Evolutionary conservation across 2,329 filamentous ascomycete species (phyloP).

Genomic region (Colletotrichum musae): DNA sequence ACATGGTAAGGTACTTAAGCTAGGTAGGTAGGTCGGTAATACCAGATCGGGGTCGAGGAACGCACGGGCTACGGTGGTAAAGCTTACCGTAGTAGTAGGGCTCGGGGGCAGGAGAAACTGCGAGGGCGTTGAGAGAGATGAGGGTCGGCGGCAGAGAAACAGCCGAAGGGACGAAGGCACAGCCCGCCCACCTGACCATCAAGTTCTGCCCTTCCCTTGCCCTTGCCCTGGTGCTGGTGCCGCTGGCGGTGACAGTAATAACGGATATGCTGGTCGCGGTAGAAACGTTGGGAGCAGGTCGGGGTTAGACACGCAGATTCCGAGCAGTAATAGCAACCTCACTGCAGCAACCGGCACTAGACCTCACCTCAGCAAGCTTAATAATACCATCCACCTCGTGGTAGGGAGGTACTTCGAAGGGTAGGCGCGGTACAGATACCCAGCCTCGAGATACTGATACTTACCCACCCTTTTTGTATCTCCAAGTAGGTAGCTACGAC

Average conservation of each 20-base stretch:
- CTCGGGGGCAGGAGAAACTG: conserved; percentile 14
- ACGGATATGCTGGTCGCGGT: too few relatives aligned
- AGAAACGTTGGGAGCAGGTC: too few relatives aligned
- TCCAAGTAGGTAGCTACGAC: neutral
- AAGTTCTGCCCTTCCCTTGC: neutral
- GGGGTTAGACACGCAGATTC: conserved; percentile 33
- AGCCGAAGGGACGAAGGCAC: conserved; percentile 27
- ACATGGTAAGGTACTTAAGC: conserved; percentile 6
- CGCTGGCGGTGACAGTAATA: too few relatives aligned
- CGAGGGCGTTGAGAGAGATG: conserved; percentile 19
- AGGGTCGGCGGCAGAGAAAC: conserved; percentile 26
- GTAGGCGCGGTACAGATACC: neutral
- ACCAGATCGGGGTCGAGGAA: conserved; percentile 18
- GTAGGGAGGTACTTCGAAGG: too few relatives aligned
- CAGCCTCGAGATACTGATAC: neutral
- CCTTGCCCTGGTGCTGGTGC: conserved; percentile 8
- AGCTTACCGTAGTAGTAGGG: conserved; percentile 25
- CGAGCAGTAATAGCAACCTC: conserved; percentile 7
- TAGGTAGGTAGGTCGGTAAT: conserved; percentile 13
- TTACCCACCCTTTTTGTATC: neutral
- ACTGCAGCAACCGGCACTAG: neutral
- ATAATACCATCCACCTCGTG: too few relatives aligned
- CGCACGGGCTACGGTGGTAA: conserved; percentile 35
- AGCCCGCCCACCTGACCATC: neutral
- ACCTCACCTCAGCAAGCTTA: neutral